Evolutionary conservation across 2,329 filamentous ascomycete species (phyloP).

Genomic region (Aspergillus fischeri): DNA sequence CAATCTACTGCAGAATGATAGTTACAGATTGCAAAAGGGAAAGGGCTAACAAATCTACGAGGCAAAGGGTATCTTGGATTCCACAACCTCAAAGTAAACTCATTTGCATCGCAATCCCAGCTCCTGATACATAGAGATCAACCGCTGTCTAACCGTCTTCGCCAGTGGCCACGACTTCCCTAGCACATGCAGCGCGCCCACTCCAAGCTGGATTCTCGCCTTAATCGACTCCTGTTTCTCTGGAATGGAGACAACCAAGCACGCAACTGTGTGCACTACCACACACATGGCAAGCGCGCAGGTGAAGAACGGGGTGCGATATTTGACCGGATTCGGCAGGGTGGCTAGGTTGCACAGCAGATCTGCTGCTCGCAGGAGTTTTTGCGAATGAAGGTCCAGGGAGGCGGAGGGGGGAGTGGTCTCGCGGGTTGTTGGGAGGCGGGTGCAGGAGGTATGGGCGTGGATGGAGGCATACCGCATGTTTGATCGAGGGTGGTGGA

Average conservation of each 20-base stretch:
- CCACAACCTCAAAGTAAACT: background rate
- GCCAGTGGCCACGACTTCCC: constrained; percentile 30
- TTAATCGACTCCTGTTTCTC: constrained; percentile 22
- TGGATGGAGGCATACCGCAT: constrained; percentile 37
- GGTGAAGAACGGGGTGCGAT: constrained; percentile 75
- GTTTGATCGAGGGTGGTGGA: constrained; percentile 70
- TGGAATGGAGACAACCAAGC: constrained; percentile 47
- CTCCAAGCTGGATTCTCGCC: constrained; percentile 26
- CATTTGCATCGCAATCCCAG: constrained; percentile 4
- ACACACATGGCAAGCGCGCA: constrained; percentile 69
- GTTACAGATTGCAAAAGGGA: background rate
- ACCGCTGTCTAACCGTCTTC: constrained; percentile 22
- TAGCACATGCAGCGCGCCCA: constrained; percentile 25
- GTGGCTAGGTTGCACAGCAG: constrained; percentile 70
- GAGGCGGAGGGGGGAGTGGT: background rate
- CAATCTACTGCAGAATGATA: too few species aligned
- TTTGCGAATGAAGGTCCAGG: constrained; percentile 58
- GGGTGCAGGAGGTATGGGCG: constrained; percentile 15
- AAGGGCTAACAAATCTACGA: background rate
- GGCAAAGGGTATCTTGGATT: background rate
- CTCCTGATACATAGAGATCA: constrained; percentile 22
- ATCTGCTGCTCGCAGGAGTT: constrained; percentile 71
- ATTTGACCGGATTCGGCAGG: constrained; percentile 48
- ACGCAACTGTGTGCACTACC: constrained; percentile 71
- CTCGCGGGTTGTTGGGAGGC: constrained; percentile 5